These are phyloP conservation scores for Rehmannia glutinosa DNA, from an alignment of 257 asterid genomes.

Conservation along the genomic window DNA sequence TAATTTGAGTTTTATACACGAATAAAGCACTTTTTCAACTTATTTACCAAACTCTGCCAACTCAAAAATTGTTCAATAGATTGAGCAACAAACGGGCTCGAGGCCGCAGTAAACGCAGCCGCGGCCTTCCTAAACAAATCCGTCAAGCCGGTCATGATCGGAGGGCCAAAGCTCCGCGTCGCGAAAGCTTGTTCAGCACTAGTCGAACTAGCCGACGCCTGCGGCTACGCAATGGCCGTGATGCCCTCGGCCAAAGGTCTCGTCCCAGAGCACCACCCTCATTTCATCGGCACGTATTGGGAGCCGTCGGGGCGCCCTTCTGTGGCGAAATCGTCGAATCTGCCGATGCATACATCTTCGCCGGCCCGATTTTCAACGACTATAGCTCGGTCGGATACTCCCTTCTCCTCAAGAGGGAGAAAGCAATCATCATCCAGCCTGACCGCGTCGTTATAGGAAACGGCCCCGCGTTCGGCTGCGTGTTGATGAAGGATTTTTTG, in stretches of 20 bases:
- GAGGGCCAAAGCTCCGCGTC: conserved; percentile 74
- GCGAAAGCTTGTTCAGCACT: conserved; percentile 54
- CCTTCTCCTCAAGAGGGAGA: conserved; percentile 68
- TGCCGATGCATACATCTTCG: conserved; percentile 70
- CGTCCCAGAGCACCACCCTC: conserved; percentile 70
- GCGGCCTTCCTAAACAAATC: conserved; percentile 67
- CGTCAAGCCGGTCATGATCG: conserved; percentile 72
- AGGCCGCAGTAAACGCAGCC: conserved; percentile 76
- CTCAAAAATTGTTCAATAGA: conserved; percentile 40
- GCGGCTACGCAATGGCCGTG: conserved; percentile 51
- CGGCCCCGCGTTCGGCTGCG: conserved; percentile 78
- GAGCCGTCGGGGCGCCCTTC: conserved; percentile 71
- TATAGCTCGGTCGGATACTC: conserved; percentile 88
- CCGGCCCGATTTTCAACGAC: conserved; percentile 79
- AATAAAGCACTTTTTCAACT: too few species aligned
- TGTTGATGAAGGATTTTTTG: conserved; percentile 66
- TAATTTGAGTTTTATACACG: too few species aligned
- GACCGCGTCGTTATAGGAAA: conserved; percentile 59
- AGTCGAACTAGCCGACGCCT: conserved; percentile 57
- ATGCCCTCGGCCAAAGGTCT: conserved; percentile 95
- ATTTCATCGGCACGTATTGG: conserved; percentile 81
- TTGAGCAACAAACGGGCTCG: conserved; percentile 65
- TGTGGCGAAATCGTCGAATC: conserved; percentile 87
- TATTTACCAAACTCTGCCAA: too few species aligned
- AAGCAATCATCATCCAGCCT: conserved; percentile 67